Evolutionary conservation across 2,329 filamentous ascomycete species (phyloP), one percentile per base, ranked within the genome.

Genomic region (Cordyceps cateniannulata): DNA sequence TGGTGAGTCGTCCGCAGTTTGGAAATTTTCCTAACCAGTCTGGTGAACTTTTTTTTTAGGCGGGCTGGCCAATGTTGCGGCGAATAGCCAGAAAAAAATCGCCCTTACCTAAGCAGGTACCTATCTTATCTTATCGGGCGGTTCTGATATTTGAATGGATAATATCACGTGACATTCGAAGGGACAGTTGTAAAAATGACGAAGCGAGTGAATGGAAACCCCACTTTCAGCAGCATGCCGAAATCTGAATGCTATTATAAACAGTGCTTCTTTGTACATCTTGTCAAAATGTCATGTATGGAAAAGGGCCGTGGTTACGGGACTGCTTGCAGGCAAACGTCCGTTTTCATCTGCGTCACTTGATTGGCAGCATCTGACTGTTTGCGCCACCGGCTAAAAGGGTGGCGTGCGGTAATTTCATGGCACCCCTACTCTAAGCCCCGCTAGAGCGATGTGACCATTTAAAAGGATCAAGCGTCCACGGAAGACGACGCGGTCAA

Each of bases 1-100:
- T 58, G n/a, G 27, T n/a, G 18, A 40, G 53, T 52, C 57, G 40
- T 40, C 49, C 50, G 22, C 42, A 24, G 24, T 54, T 58, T 44
- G 62, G 62, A 63, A 63, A 58, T 32, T 63, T 63, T 61, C 59
- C 54, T 35, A 9, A 53, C 22, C 52, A 2, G 45, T 38, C 27
- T 55, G 25, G 40, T 54, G 48, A 65, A 63, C 63, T 65, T 65
- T 65, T 64, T 64, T 65, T 63, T 64, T 53, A 52, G 59, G 49
- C 56, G 54, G 60, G 60, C 49, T 40, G 45, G 49, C 35, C 55
- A 60, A 57, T 52, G 52, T 40, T 38, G 32, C 56, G 20, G 50
- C 51, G 42, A 29, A 48, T 8, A 14, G 20, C 52, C 29, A 32
- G 24, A 53, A 35, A 53, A 48, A 38, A 62, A 29, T 20, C 14